phyloP scores from a whole-genome alignment of 306 rosid genomes.

The Medicago arabica region DNA sequence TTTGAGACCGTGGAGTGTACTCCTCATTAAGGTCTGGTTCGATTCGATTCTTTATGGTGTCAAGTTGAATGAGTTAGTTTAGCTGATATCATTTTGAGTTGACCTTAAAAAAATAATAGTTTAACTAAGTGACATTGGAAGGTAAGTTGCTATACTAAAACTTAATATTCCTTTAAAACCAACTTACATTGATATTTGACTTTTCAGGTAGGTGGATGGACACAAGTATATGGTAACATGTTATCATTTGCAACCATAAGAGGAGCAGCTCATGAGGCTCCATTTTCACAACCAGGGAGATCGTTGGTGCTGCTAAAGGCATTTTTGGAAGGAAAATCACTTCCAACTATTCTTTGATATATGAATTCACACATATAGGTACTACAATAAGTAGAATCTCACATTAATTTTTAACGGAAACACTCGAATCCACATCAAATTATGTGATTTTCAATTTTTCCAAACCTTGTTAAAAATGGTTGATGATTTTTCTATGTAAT shows the following conservation, averaged over 20 bases:
- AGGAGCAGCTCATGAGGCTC: conserved; percentile 63
- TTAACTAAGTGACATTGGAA: too few species aligned
- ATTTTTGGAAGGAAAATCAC: conserved; percentile 55
- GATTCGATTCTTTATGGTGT: too few species aligned
- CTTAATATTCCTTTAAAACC: too few species aligned
- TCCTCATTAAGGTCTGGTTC: too few species aligned
- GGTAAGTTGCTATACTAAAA: too few species aligned
- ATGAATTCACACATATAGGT: not conserved
- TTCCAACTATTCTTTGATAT: conserved; percentile 40
- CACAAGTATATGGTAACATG: conserved; percentile 56
- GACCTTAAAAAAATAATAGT: too few species aligned
- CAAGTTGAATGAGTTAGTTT: too few species aligned
- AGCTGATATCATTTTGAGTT: too few species aligned
- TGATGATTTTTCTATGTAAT: not conserved
- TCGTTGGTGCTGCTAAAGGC: conserved; percentile 47
- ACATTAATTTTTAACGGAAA: not conserved
- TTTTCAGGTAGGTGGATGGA: conserved; percentile 62
- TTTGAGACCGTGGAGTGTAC: too few species aligned
- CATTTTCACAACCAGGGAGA: conserved; percentile 59
- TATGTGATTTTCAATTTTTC: conserved; percentile 4
- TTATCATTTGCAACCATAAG: conserved; percentile 59
- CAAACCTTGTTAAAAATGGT: not conserved
- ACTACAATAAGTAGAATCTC: not conserved
- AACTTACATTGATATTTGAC: not conserved
- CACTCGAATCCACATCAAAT: not conserved